phyloP scores from a whole-genome alignment of 139 green algal genomes.

The Coelastrella sp. region DNA sequence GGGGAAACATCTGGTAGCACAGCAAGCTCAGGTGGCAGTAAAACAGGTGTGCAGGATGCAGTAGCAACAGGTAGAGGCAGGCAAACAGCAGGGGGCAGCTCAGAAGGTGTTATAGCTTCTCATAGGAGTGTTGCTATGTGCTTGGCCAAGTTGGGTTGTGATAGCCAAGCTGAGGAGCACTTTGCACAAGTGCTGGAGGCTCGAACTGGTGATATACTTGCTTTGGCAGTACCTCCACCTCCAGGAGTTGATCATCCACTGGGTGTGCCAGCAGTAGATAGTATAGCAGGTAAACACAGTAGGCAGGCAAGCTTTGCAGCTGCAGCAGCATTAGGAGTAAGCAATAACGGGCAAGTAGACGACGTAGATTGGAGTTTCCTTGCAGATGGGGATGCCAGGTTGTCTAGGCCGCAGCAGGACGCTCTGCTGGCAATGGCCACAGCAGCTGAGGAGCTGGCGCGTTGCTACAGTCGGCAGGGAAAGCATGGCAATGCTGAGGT shows the following conservation, averaged over 20 bases:
- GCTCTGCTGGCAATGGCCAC: conserved; percentile 30
- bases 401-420: conserved; percentile 16
- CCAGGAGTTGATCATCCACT: background rate
- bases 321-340: background rate
- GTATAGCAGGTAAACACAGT: background rate
- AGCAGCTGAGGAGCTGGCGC: conserved; percentile 44
- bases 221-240: background rate
- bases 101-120: conserved; percentile 27
- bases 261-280: background rate
- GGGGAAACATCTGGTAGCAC: background rate
- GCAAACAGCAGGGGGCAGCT: background rate
- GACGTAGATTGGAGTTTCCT: conserved; percentile 36
- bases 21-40: conserved; percentile 5
- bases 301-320: conserved; percentile 19
- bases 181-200: background rate
- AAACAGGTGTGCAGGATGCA: background rate
- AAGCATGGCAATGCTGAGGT: conserved; percentile 39
- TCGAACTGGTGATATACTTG: background rate
- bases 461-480: conserved; percentile 2
- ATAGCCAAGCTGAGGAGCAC: conserved; percentile 42
- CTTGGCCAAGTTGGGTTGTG: conserved; percentile 36
- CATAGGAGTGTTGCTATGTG: conserved; percentile 28
- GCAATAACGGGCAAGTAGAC: background rate
- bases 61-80: background rate
- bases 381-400: conserved; percentile 9